Percentiles rank a stretch among this genome's conserved stretches.
Evolutionary conservation across 495 filamentous ascomycete genomes (phyloP).

Genomic region (Bathelium albidoporum): DNA sequence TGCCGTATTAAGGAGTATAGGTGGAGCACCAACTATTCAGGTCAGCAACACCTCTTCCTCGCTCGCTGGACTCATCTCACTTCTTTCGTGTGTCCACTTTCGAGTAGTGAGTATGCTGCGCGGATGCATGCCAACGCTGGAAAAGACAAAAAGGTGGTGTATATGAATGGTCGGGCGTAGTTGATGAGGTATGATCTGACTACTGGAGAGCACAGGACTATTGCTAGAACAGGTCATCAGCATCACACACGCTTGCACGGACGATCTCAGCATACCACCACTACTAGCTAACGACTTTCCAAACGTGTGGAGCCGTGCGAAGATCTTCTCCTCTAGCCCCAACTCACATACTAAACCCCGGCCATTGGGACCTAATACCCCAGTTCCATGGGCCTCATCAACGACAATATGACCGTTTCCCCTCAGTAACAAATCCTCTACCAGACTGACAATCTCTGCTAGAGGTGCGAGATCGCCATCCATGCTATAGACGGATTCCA

Average conservation of each 20-base stretch:
- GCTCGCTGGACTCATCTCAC: neutral
- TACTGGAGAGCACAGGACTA: slow-evolving; percentile 36
- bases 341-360: slow-evolving; percentile 57
- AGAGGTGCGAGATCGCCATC: slow-evolving; percentile 67
- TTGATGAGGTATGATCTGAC: slow-evolving; percentile 51
- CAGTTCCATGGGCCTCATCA: slow-evolving; percentile 71
- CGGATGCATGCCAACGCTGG: slow-evolving; percentile 43
- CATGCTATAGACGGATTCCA: slow-evolving; percentile 79
- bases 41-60: neutral
- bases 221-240: slow-evolving; percentile 14
- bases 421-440: slow-evolving; percentile 45
- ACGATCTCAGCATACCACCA: slow-evolving; percentile 47
- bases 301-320: slow-evolving; percentile 64
- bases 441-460: slow-evolving; percentile 43
- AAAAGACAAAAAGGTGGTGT: slow-evolving; percentile 49
- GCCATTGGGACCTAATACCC: slow-evolving; percentile 52
- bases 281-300: slow-evolving; percentile 65
- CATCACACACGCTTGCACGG: neutral
- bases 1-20: slow-evolving; percentile 10
- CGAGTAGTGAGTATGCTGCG: slow-evolving; percentile 41
- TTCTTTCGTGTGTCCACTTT: slow-evolving; percentile 31
- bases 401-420: slow-evolving; percentile 60
- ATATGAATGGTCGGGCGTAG: slow-evolving; percentile 51
- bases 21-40: slow-evolving; percentile 11
- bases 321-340: slow-evolving; percentile 55